Base-by-base conservation (phyloP, 306 rosid species). In the Acacia crassicarpa region DNA sequence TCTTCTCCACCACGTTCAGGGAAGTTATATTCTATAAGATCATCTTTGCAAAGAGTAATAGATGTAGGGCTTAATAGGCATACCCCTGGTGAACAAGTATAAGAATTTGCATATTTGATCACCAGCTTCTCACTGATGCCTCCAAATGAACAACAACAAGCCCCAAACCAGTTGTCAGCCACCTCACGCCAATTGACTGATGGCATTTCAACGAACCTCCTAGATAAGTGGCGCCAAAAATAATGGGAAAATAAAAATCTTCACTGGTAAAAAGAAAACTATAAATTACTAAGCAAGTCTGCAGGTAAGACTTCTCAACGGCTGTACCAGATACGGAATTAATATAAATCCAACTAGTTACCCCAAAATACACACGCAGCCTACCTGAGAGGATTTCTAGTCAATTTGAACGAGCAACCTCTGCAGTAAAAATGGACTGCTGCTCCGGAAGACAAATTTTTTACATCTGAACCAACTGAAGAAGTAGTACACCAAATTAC, bases 101-200 rank as follows among this genome's bases (percentile, higher is more conserved):
- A 86, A 35, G 96, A 88, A 75, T 85, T 91, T 27, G 88, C 93
- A 87, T 92, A 95, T 63, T 79, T 86, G 79, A 80, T 67, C 79
- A 95, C 99, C 86, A 95, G 75, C 91, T 92, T 91, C 89, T 95
- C 99, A 85, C 99, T 92, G 83, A 90, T 79, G 25, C 95, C 97
- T 78, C 99, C 99, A 79, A 95, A 93, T 7, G 96, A 89, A 83
- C 97, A 95, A 85, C 99, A 93, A 89, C 97, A 92, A 78, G 92
- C 77, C 72, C 96, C 99, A 85, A 92, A 93, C 98, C 98, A 95
- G 83, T 93, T 91, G 83, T 95, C 99, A 78, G 99, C 99, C 75
- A 92, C 91, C 91, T 93, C 99, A 67, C 96, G 88, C 99, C 99
- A 95, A 61, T 93, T 83, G 12, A 88, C 91, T 20, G 99, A 95